Percentiles rank a stretch among this genome's conserved stretches.
Conservation (phyloP, 257 asterid genomes). For the Plantago ovata region DNA sequence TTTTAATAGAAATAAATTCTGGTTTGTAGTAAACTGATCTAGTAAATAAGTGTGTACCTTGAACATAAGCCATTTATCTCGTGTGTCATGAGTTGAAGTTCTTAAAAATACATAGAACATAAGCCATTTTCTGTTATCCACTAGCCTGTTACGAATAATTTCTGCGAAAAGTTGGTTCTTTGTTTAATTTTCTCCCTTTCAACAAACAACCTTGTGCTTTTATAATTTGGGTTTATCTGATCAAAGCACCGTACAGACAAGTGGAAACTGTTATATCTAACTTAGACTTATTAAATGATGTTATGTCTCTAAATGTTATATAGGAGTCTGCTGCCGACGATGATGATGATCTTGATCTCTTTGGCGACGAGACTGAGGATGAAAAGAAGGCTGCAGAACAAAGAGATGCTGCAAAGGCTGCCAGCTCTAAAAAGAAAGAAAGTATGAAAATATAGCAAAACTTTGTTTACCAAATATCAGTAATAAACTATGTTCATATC, state of each 20-base stretch:
- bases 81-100: no score
- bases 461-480: not conserved
- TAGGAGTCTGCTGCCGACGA: slow-evolving; percentile 53
- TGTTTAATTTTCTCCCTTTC: no score
- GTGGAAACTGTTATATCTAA: not conserved
- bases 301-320: slow-evolving; percentile 1
- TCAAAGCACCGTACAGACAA: not conserved
- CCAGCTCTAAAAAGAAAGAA: slow-evolving; percentile 83
- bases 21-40: no score
- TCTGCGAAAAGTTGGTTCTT: no score
- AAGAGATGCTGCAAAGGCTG: slow-evolving; percentile 75
- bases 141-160: no score
- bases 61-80: no score
- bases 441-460: slow-evolving; percentile 59
- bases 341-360: slow-evolving; percentile 83
- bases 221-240: no score
- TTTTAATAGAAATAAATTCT: no score
- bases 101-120: no score
- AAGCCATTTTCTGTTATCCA: no score
- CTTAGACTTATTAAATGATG: not conserved
- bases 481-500: not conserved
- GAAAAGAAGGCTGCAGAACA: slow-evolving; percentile 93
- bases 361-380: slow-evolving; percentile 97
- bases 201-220: no score
- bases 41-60: no score